phyloP scores from a whole-genome alignment of 2,329 filamentous ascomycete genomes.

The Xylaria sp. region DNA sequence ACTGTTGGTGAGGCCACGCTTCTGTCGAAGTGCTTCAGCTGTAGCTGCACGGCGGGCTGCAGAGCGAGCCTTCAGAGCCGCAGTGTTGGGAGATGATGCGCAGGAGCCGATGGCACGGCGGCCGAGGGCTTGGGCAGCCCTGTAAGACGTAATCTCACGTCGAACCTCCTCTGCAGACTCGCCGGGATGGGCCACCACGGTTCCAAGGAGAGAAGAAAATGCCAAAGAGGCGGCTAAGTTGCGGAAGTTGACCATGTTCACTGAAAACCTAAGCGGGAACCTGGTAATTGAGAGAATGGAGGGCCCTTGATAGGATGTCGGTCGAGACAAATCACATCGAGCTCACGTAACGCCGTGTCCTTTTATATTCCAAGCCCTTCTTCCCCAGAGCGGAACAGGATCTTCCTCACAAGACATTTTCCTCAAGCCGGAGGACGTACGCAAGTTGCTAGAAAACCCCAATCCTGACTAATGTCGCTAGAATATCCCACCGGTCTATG shows the following conservation, averaged over 20 bases:
- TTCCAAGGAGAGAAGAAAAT: slow-evolving; percentile 40
- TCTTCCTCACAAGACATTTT: slow-evolving; percentile 16
- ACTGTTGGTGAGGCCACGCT: slow-evolving; percentile 48
- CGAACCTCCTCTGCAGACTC: slow-evolving; percentile 47
- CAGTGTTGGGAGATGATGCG: slow-evolving; percentile 50
- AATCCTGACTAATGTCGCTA: slow-evolving; percentile 12
- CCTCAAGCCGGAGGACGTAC: neutral
- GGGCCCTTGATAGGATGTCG: slow-evolving; percentile 24
- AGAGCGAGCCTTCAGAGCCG: slow-evolving; percentile 53
- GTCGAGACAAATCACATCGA: slow-evolving; percentile 4
- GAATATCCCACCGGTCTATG: slow-evolving; percentile 8
- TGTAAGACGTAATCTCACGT: slow-evolving; percentile 50
- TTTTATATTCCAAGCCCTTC: slow-evolving; percentile 34
- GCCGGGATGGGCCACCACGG: slow-evolving; percentile 54
- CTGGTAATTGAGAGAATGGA: slow-evolving; percentile 32
- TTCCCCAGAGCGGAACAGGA: slow-evolving; percentile 2
- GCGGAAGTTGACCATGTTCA: slow-evolving; percentile 46
- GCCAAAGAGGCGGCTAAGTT: slow-evolving; percentile 45
- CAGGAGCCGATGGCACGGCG: slow-evolving; percentile 54
- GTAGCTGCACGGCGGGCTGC: slow-evolving; percentile 53
- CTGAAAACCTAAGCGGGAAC: slow-evolving; percentile 11
- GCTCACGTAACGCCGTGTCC: slow-evolving; percentile 11
- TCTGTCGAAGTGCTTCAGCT: slow-evolving; percentile 52
- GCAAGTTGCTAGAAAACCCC: slow-evolving; percentile 4
- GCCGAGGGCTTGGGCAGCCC: slow-evolving; percentile 49